phyloP scores from a whole-genome alignment of 2,329 filamentous ascomycete genomes.

The Aspergillus spinulosporus region DNA sequence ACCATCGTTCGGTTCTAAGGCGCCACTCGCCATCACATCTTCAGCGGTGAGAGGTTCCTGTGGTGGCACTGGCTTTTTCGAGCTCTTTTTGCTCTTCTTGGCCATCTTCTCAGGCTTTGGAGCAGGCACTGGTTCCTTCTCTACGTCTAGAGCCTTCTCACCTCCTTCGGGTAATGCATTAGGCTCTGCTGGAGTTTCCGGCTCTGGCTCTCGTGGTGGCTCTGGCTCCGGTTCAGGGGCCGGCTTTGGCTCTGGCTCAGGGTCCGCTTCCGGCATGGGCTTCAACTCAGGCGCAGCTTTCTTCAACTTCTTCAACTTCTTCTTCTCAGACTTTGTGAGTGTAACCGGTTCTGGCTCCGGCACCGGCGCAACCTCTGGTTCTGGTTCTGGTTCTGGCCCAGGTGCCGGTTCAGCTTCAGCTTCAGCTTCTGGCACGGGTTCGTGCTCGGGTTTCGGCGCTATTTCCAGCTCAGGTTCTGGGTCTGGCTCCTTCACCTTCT shows the following conservation, averaged over 20 bases:
- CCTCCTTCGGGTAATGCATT: conserved; percentile 20
- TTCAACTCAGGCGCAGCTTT: conserved; percentile 25
- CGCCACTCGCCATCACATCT: conserved; percentile 34
- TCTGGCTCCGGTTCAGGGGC: conserved; percentile 33
- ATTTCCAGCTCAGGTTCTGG: conserved; percentile 37
- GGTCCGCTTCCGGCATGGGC: conserved; percentile 12
- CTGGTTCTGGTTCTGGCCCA: conserved; percentile 23
- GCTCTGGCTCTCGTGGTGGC: conserved; percentile 10
- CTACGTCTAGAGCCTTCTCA: conserved; percentile 21
- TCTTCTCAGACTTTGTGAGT: conserved; percentile 32
- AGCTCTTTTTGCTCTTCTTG: conserved; percentile 39
- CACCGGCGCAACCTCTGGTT: conserved; percentile 12
- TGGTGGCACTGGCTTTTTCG: conserved; percentile 28
- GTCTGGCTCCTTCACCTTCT: conserved; percentile 17
- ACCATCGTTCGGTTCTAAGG: conserved; percentile 25
- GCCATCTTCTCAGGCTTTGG: conserved; percentile 30
- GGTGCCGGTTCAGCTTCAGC: conserved; percentile 23
- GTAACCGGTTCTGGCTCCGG: conserved; percentile 25
- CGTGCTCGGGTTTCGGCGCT: conserved; percentile 22
- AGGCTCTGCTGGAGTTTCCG: conserved; percentile 28
- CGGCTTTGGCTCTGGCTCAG: conserved; percentile 21
- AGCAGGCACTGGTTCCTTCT: conserved; percentile 29
- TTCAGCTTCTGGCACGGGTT: conserved; percentile 17
- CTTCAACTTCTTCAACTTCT: conserved; percentile 29
- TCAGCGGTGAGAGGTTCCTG: conserved; percentile 54